These are phyloP conservation scores for Trichomonas tenax DNA, from an alignment of 208 protist species.

Conservation along the genomic window DNA sequence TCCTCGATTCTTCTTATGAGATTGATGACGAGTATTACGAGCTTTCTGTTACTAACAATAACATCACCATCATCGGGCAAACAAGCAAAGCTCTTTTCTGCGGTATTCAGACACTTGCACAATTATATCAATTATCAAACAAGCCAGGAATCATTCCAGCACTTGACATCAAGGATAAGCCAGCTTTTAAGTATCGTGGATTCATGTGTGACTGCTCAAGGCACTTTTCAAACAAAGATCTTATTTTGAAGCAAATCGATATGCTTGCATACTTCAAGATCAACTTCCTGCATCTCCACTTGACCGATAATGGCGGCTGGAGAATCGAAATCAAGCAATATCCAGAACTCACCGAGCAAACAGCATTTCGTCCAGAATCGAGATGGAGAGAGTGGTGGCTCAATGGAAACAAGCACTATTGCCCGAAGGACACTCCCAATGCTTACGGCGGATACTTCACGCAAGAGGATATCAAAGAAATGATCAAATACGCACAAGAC, in stretches of 20 bases:
- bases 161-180: neutral
- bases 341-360: neutral
- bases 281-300: neutral
- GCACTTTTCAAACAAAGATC: neutral
- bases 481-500: slow-evolving; percentile 15
- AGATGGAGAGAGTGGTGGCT: neutral
- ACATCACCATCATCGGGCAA: too few species aligned
- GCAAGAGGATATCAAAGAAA: neutral
- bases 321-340: neutral
- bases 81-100: neutral
- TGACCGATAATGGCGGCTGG: neutral
- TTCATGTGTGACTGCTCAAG: neutral
- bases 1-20: too few species aligned
- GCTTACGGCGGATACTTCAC: neutral
- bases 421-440: neutral
- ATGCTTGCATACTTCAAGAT: neutral
- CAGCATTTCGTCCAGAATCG: neutral
- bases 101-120: neutral
- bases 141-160: neutral
- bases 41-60: too few species aligned
- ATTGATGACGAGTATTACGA: too few species aligned
- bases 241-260: neutral
- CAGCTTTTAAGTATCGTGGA: neutral
- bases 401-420: neutral
- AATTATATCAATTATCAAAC: neutral